phyloP scores from a whole-genome alignment of 495 filamentous ascomycete species.

The Aspergillus campestris region DNA sequence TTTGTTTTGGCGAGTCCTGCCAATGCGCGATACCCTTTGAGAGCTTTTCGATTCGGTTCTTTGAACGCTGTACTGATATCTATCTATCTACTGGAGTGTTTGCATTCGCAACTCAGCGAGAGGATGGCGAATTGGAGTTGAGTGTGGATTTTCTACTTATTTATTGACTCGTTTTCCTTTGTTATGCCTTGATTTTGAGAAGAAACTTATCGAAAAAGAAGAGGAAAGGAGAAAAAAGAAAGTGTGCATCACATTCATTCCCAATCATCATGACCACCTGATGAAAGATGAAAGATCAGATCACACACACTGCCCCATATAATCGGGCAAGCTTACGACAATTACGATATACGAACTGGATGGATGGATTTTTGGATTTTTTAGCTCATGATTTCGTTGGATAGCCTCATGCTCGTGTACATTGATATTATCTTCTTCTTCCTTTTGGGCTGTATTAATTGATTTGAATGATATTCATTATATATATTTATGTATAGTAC shows the following conservation, averaged over 20 bases:
- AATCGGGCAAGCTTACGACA: too few species aligned
- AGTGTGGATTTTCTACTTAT: not conserved
- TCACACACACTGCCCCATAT: too few species aligned
- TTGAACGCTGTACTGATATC: slow-evolving; percentile 7
- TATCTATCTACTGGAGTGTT: not conserved
- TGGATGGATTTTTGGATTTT: slow-evolving; percentile 11
- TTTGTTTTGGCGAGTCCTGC: not conserved
- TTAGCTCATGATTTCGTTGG: slow-evolving; percentile 13
- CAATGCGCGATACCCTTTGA: slow-evolving; percentile 10
- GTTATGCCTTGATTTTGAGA: too few species aligned
- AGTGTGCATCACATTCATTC: too few species aligned
- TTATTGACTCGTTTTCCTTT: not conserved
- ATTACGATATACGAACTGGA: slow-evolving; percentile 8
- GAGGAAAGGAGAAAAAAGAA: too few species aligned
- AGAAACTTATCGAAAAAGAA: too few species aligned
- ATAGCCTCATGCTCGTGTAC: slow-evolving; percentile 17
- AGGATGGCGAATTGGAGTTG: too few species aligned
- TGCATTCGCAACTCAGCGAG: slow-evolving; percentile 2
- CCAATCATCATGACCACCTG: too few species aligned
- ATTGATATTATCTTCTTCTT: slow-evolving; percentile 19
- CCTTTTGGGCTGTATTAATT: slow-evolving; percentile 29
- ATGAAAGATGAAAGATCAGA: too few species aligned
- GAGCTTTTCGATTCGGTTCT: slow-evolving; percentile 8
- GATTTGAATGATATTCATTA: slow-evolving; percentile 9
- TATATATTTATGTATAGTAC: slow-evolving; percentile 6